Base-by-base conservation (phyloP, 768 basidiomycete genomes). In the Lactarius evosmus region DNA sequence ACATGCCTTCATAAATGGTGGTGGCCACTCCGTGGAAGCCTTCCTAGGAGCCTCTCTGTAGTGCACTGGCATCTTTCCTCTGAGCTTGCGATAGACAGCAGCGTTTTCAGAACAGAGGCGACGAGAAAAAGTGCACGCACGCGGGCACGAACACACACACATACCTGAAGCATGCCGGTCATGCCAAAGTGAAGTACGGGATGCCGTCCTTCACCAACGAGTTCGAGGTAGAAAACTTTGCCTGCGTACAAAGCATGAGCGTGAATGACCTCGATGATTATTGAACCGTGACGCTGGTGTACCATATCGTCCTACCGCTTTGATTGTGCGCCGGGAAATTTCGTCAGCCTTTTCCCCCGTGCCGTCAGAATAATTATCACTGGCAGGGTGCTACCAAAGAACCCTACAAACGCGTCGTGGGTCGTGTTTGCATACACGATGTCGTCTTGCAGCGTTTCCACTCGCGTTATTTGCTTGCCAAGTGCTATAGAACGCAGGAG, bases 171-270 rank as follows among this genome's bases (percentile, higher is more conserved):
- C 83, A 85, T 88, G n/a, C 90, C 90, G 1, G 89, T 91, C 91
- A 92, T 93, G 2, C 90, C 91, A 67, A 92, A 89, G 71, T 92
- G 90, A 54, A 91, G 74, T 3, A 91, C 85, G 4, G 89, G 89
- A 66, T 82, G 72, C 69, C 77, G 78, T 0, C 88, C 89, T 16
- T 75, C 63, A 7, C 87, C 88, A 33, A 83, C 80, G 3, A 92
- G 78, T 50, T 80, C 78, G 12, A 92, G 72, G 69, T 87, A 93
- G 64, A 87, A 85, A n/a, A 82, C 77, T 72, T 88, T 84, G 58
- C 86, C 84, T 85, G 58, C 22, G 36, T 19, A 30, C n/a, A n/a
- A 53, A 50, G 17, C 19, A 30, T 63, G 34, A 55, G 62, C n/a
- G 7, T 17, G 11, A 9, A 11, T 17, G 11, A 9, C 36, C 27